phyloP scores from a whole-genome alignment of 495 filamentous ascomycete species.

The Tetracladium setigerum region DNA sequence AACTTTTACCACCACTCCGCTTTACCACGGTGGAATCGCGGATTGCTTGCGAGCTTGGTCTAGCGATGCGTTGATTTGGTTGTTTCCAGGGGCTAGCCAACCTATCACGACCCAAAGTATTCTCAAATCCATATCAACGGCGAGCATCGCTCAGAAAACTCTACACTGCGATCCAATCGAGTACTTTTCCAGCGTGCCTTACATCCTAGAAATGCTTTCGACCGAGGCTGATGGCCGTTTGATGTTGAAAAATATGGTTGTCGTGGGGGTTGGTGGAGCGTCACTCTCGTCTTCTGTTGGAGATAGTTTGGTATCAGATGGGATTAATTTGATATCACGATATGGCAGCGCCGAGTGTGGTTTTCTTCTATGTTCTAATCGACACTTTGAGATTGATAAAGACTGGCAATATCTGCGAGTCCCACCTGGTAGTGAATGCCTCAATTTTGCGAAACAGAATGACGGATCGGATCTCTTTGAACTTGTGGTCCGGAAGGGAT shows the following conservation, averaged over 20 bases:
- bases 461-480: slow-evolving; percentile 43
- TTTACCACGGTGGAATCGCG: slow-evolving; percentile 54
- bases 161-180: slow-evolving; percentile 21
- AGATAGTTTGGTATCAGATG: slow-evolving; percentile 33
- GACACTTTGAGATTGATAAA: slow-evolving; percentile 43
- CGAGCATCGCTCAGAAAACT: not conserved
- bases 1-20: slow-evolving; percentile 54
- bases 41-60: slow-evolving; percentile 50
- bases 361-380: slow-evolving; percentile 44
- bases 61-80: slow-evolving; percentile 41
- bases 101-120: slow-evolving; percentile 44
- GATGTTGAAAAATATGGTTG: slow-evolving; percentile 35
- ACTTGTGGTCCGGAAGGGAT: slow-evolving; percentile 47
- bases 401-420: slow-evolving; percentile 61
- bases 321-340: slow-evolving; percentile 43
- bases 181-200: slow-evolving; percentile 52
- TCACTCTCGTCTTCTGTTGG: slow-evolving; percentile 39
- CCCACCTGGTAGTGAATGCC: slow-evolving; percentile 4
- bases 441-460: slow-evolving; percentile 47
- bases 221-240: slow-evolving; percentile 27
- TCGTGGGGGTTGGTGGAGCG: slow-evolving; percentile 53
- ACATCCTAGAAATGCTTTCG: slow-evolving; percentile 42
- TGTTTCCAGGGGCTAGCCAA: slow-evolving; percentile 40
- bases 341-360: slow-evolving; percentile 54
- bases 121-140: slow-evolving; percentile 26